Evolutionary conservation across 1,284 basidiomycete genomes (phyloP).

Genomic region (Calocybe gambosa): DNA sequence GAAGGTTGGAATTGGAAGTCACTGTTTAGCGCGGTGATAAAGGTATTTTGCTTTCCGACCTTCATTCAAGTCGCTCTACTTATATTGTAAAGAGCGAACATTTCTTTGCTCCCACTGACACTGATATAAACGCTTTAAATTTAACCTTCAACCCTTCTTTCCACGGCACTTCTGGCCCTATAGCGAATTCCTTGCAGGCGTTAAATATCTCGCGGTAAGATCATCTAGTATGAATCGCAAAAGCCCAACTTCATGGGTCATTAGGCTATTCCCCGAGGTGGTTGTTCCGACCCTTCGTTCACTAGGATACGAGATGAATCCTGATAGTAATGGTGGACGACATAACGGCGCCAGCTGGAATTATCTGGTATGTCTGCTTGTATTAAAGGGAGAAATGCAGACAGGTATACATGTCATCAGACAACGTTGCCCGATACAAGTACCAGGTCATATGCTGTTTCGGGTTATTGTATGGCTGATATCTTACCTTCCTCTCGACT

Average conservation of each 20-base stretch:
- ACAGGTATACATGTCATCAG: slow-evolving; percentile 1
- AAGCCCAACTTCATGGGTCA: no score
- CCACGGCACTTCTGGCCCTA: slow-evolving; percentile 10
- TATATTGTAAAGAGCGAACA: slow-evolving; percentile 8
- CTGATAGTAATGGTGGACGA: slow-evolving; percentile 13
- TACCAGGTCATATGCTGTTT: slow-evolving; percentile 13
- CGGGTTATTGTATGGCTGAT: slow-evolving; percentile 10
- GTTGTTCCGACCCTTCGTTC: slow-evolving; percentile 11
- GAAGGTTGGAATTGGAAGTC: slow-evolving; percentile 14
- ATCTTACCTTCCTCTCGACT: not conserved
- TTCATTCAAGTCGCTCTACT: not conserved
- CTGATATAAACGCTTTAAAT: slow-evolving; percentile 1
- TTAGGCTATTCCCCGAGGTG: slow-evolving; percentile 7
- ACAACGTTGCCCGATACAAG: slow-evolving; percentile 10
- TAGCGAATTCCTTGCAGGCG: slow-evolving; percentile 10
- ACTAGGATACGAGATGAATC: slow-evolving; percentile 9
- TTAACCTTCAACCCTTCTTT: slow-evolving; percentile 8
- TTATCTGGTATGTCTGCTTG: slow-evolving; percentile 3
- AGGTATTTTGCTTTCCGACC: not conserved
- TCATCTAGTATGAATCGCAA: no score
- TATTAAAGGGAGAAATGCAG: not conserved
- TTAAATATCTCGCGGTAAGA: slow-evolving; percentile 10
- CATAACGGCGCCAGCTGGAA: slow-evolving; percentile 13
- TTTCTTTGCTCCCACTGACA: slow-evolving; percentile 8
- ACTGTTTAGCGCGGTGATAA: slow-evolving; percentile 11